phyloP scores from a whole-genome alignment of 2,329 filamentous ascomycete species.

The Cytospora piceicola region DNA sequence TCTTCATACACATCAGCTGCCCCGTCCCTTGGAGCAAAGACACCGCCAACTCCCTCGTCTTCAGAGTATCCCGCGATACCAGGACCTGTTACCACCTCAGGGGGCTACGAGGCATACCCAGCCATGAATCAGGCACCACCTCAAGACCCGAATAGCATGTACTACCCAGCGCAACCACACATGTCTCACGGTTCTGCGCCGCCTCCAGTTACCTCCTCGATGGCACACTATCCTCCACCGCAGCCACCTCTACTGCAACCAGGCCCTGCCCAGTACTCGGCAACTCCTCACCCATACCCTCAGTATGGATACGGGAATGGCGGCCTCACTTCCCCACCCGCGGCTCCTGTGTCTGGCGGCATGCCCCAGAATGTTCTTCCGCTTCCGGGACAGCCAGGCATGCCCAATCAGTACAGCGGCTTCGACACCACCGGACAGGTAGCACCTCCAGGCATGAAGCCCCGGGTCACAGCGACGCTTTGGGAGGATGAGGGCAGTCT shows the following conservation, averaged over 20 bases:
- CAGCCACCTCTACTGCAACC: conserved; percentile 78
- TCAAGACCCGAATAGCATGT: conserved; percentile 68
- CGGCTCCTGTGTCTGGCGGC: conserved; percentile 69
- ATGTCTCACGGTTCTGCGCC: conserved; percentile 78
- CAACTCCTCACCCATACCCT: conserved; percentile 58
- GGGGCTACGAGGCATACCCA: conserved; percentile 49
- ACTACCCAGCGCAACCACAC: conserved; percentile 71
- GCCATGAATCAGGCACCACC: conserved; percentile 78
- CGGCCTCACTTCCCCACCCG: conserved; percentile 80
- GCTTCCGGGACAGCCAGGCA: conserved; percentile 62
- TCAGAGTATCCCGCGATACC: conserved; percentile 53
- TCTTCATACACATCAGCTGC: conserved; percentile 59
- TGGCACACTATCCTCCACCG: conserved; percentile 79
- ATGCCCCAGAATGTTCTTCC: conserved; percentile 73
- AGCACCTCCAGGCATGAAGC: conserved; percentile 92
- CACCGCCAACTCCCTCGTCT: conserved; percentile 70
- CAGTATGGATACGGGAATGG: conserved; percentile 78
- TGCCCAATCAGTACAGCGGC: conserved; percentile 61
- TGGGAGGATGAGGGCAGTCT: conserved; percentile 99
- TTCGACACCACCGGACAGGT: conserved; percentile 90
- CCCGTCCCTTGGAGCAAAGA: conserved; percentile 70
- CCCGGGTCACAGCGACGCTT: conserved; percentile 89
- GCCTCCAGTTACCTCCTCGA: conserved; percentile 72
- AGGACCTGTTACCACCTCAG: conserved; percentile 37
- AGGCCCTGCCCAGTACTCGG: conserved; percentile 69